Percentiles rank a stretch among this genome's conserved stretches.
phyloP scores from a whole-genome alignment of 2,329 filamentous ascomycete species.

The Diaporthe vexans region DNA sequence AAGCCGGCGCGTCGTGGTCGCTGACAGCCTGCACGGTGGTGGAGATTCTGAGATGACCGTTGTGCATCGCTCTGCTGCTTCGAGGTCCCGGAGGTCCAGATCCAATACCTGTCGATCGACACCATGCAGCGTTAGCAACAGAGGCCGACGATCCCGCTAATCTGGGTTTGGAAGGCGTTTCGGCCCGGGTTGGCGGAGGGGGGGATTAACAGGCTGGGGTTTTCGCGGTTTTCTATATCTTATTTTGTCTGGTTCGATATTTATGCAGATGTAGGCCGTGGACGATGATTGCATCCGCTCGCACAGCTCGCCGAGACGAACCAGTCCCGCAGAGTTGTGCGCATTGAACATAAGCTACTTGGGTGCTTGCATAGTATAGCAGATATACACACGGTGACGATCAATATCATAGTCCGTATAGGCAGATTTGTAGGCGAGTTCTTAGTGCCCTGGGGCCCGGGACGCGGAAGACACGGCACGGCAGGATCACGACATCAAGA shows the following conservation, averaged over 20 bases:
- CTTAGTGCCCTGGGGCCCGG: conserved; percentile 25
- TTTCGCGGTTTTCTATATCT: not conserved
- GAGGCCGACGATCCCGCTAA: conserved; percentile 36
- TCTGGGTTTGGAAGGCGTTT: conserved; percentile 36
- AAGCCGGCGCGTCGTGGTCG: conserved; percentile 3
- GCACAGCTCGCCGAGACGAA: not conserved
- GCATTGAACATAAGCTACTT: not conserved
- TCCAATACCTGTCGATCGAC: conserved; percentile 32
- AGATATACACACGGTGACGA: not conserved
- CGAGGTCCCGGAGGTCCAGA: not conserved
- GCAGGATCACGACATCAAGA: conserved; percentile 28
- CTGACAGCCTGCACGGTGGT: conserved; percentile 21
- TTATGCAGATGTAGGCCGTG: not conserved
- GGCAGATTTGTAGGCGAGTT: not conserved
- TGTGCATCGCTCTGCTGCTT: conserved; percentile 2
- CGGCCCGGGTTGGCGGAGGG: conserved; percentile 37
- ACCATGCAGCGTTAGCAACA: conserved; percentile 22
- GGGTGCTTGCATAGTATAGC: conserved; percentile 1
- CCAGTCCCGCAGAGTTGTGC: not conserved
- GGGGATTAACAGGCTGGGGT: not conserved
- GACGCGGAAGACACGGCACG: conserved; percentile 27
- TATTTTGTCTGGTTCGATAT: not conserved
- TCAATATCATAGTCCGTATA: not conserved
- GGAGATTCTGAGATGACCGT: conserved; percentile 15
- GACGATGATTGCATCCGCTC: not conserved